A percentile compares a stretch with the other conserved stretches of the same genome.
These are phyloP conservation scores for Tinospora cordifolia DNA, from an alignment of 164 flowering plant genomes.

Conservation along the genomic window DNA sequence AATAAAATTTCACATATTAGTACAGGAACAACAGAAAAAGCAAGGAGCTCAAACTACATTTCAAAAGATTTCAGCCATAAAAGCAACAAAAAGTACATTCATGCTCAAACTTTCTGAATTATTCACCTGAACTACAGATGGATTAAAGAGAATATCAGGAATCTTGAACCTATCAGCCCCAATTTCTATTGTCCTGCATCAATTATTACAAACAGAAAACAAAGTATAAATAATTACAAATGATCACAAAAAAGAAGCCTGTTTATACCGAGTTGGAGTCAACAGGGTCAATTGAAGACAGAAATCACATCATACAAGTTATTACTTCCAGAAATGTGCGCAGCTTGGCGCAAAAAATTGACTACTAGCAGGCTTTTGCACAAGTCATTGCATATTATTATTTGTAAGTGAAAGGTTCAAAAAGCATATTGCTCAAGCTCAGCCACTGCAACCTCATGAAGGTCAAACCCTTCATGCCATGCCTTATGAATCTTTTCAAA, in stretches of 20 bases:
- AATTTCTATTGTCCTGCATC: constrained; percentile 80
- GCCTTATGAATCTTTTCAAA: neutral
- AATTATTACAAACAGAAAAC: neutral
- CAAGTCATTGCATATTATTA: neutral
- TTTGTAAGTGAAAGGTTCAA: neutral
- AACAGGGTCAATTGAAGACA: neutral
- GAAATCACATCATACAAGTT: neutral
- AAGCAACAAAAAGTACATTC: neutral
- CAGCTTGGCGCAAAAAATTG: too few relatives aligned
- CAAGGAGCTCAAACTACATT: too few relatives aligned
- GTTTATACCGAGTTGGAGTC: neutral
- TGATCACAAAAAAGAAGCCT: neutral
- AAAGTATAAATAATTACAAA: neutral
- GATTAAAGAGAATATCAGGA: constrained; percentile 93
- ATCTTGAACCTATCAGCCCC: constrained; percentile 95
- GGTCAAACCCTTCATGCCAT: neutral
- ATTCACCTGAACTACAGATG: constrained; percentile 70
- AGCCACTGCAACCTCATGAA: neutral
- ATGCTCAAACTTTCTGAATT: neutral
- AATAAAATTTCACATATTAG: too few relatives aligned
- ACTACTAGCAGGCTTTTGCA: neutral
- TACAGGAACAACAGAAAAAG: too few relatives aligned
- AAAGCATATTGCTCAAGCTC: neutral
- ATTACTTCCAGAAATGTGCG: neutral
- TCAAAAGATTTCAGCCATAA: too few relatives aligned